These are phyloP conservation scores for Cladosporium velox DNA, from an alignment of 2,329 filamentous ascomycete species.

Conservation along the genomic window DNA sequence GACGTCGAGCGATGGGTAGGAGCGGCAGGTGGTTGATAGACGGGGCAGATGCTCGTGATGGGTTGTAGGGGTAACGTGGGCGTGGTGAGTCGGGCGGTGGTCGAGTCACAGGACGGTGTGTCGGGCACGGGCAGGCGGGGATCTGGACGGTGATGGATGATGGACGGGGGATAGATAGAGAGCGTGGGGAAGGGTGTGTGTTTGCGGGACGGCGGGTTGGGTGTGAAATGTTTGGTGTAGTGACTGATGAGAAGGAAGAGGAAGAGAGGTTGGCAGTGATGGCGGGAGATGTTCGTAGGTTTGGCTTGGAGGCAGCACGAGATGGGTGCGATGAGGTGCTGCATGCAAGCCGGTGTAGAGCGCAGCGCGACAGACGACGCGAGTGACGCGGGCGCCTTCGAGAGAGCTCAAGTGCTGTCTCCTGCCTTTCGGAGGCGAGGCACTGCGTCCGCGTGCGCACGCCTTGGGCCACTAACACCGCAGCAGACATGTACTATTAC, in stretches of 20 bases:
- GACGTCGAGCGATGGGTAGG: conserved; percentile 5
- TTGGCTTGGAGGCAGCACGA: not conserved
- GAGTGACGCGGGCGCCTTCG: not conserved
- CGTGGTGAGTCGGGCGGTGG: conserved; percentile 11
- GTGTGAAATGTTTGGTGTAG: not conserved
- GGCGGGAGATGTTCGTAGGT: conserved; percentile 9
- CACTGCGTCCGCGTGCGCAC: not conserved
- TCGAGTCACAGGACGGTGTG: conserved; percentile 17
- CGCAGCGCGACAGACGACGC: not conserved
- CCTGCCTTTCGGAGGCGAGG: not conserved
- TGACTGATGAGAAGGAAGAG: conserved; percentile 6
- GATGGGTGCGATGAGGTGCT: conserved; percentile 5
- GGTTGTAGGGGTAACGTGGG: conserved; percentile 15
- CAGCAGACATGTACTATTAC: not conserved
- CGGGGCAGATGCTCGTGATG: conserved; percentile 16
- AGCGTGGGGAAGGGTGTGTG: conserved; percentile 15
- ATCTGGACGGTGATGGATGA: not conserved
- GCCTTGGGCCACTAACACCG: not conserved
- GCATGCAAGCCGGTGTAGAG: not conserved
- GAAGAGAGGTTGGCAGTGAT: not conserved
- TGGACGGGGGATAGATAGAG: conserved; percentile 2
- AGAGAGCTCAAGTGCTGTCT: not conserved
- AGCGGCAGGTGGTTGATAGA: conserved; percentile 9
- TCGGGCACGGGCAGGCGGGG: conserved; percentile 12
- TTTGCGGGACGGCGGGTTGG: not conserved